Conservation (phyloP, 2,329 filamentous ascomycete species). For the Ceratocystis destructans region DNA sequence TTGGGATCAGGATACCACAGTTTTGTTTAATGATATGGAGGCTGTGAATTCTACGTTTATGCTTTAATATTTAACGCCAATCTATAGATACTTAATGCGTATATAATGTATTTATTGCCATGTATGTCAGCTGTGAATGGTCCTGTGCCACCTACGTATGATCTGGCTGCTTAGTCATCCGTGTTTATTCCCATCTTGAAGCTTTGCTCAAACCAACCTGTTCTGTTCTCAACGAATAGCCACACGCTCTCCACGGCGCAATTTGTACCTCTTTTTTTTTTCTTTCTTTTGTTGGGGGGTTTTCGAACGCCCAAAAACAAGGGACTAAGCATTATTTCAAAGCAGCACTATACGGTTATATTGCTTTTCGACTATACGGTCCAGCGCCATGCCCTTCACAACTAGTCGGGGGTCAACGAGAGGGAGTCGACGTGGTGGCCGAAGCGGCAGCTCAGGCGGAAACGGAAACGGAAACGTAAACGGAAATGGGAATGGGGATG, state of each 20-base stretch:
- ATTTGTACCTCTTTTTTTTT: neutral
- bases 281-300: too few relatives aligned
- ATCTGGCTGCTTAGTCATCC: neutral
- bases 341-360: neutral
- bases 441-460: neutral
- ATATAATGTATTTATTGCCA: neutral
- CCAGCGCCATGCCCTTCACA: neutral
- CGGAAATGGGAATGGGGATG: neutral
- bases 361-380: neutral
- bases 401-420: neutral
- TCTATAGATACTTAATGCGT: neutral
- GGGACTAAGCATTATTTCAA: neutral
- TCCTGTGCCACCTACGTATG: neutral
- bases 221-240: neutral
- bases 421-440: neutral
- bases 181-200: neutral
- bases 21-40: constrained; percentile 1
- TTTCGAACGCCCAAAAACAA: too few relatives aligned
- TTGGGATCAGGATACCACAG: neutral
- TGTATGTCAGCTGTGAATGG: neutral
- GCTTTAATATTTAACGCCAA: neutral
- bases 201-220: neutral
- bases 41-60: neutral
- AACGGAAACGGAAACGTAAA: neutral
- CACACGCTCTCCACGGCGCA: neutral